These are phyloP conservation scores for Lodderomyces parapsilosis DNA, from an alignment of 1,139 yeast species.

Conservation along the genomic window DNA sequence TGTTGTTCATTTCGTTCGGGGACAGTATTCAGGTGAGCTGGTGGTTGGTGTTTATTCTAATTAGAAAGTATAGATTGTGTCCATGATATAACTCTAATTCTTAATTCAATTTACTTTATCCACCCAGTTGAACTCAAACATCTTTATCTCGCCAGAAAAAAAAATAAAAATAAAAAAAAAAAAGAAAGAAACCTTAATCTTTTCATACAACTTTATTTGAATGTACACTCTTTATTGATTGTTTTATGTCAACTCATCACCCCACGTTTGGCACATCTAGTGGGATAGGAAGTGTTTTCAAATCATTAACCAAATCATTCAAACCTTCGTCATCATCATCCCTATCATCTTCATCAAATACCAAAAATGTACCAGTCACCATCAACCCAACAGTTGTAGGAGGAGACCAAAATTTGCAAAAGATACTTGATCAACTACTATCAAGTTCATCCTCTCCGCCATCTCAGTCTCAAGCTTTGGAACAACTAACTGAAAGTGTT, in stretches of 20 bases:
- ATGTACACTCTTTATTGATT: constrained; percentile 48
- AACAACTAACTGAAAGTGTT: constrained; percentile 49
- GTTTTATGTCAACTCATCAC: constrained; percentile 34
- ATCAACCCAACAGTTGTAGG: constrained; percentile 64
- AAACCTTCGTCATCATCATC: constrained; percentile 28
- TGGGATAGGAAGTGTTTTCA: constrained; percentile 50
- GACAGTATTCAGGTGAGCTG: too few species aligned
- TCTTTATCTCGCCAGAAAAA: too few species aligned
- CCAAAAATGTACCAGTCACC: constrained; percentile 36
- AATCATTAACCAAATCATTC: constrained; percentile 53
- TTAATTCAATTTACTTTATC: too few species aligned
- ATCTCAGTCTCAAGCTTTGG: constrained; percentile 48
- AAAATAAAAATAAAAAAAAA: too few species aligned
- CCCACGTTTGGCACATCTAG: constrained; percentile 32
- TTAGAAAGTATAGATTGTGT: background rate
- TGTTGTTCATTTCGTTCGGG: too few species aligned
- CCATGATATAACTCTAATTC: too few species aligned
- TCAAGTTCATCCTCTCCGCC: constrained; percentile 42
- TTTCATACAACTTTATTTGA: background rate
- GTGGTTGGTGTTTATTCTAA: too few species aligned
- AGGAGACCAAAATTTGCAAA: constrained; percentile 53
- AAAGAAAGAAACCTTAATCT: too few species aligned
- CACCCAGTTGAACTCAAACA: too few species aligned
- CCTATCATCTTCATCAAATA: constrained; percentile 21
- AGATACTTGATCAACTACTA: constrained; percentile 38